Conservation (phyloP, 306 rosid genomes). For the Prunus mira region DNA sequence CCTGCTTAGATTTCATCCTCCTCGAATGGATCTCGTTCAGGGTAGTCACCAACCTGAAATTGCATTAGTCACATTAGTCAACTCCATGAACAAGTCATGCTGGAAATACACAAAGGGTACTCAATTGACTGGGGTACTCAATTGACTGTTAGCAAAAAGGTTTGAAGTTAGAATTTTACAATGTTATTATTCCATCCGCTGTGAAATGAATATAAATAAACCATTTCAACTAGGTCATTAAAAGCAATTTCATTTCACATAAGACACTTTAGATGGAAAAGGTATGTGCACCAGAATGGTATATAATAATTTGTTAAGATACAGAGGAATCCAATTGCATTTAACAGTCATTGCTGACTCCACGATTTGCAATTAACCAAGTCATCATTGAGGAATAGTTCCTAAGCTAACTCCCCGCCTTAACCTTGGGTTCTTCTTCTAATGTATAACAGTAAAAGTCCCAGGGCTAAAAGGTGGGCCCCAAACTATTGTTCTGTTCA, state of each 20-base stretch:
- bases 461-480: background rate
- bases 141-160: too few relatives aligned
- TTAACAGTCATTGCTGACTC: too few relatives aligned
- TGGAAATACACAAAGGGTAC: background rate
- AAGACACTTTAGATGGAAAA: background rate
- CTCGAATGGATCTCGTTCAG: conserved; percentile 86
- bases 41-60: conserved; percentile 85
- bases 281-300: background rate
- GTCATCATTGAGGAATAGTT: too few relatives aligned
- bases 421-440: too few relatives aligned
- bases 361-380: too few relatives aligned
- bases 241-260: background rate
- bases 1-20: conserved; percentile 72
- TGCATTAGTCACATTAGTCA: background rate
- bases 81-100: background rate
- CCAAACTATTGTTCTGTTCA: background rate
- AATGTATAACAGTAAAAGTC: too few relatives aligned
- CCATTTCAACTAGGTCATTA: background rate
- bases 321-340: background rate
- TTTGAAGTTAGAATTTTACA: too few relatives aligned
- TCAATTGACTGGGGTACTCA: background rate
- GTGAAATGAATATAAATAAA: background rate
- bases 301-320: background rate
- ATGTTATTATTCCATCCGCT: too few relatives aligned
- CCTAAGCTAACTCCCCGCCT: too few relatives aligned